Base-by-base conservation (phyloP, 257 asterid genomes). In the Solanum corneliomulleri region DNA sequence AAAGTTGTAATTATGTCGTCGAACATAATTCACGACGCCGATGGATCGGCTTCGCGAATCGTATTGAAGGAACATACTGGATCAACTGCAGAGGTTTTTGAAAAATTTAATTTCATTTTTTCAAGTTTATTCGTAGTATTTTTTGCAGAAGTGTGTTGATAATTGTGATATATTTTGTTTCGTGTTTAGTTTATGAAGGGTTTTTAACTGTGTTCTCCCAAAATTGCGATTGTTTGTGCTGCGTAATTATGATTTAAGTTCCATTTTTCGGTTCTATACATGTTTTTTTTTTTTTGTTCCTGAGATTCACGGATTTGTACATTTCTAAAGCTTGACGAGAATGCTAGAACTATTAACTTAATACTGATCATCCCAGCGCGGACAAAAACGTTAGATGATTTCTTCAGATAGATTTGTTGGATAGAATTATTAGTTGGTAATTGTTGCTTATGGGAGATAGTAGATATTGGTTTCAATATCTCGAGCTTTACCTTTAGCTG, bases 61-160 rank as follows among this genome's bases (percentile, higher is more conserved):
- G 86, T 93, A 84, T 89, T 95, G 90, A 77, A 92, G 20, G 98
- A 94, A 86, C 96, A 94, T 66, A 91, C 90, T 66, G 97, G 98
- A 72, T 93, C 97, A 72, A 95, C 97, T 2, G 98, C 91, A 14
- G 97, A 95, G 95, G 98, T 95, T 88, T 44, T 88, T 69, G 3
- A 35, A 18, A 42, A 77, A 41, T 69, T 29, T 75, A n/a, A 39
- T 41, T n/a, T 42, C 13, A 3, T 49, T 18, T 80, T 80, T 80
- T 13, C 23, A 14, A 14, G 41, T 78, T 15, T 78, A 25, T 75
- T 29, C 8, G 29, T 25, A 18, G n/a, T 20, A 37, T 20, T 35
- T 35, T 78, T 29, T 25, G 49, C 81, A 18, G 21, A 74, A 37
- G 37, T 35, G 21, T 47, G 85, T 41, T 49, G 29, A 47, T 80